Evolutionary conservation across 495 filamentous ascomycete species (phyloP), one percentile per base, ranked within the genome.

Genomic region (Penicillium atrosanguineum): DNA sequence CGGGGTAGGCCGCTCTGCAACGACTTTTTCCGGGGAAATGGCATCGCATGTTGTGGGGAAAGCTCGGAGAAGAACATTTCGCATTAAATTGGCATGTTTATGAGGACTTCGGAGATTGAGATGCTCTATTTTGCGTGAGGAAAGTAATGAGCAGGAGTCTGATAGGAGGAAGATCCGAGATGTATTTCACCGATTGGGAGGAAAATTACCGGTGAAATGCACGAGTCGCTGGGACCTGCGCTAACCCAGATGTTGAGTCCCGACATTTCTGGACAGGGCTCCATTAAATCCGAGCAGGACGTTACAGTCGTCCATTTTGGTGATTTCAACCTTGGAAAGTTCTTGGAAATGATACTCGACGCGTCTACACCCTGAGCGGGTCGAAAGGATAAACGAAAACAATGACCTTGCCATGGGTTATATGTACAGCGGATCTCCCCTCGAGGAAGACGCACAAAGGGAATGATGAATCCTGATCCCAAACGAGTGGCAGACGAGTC

Each of bases 111-210:
- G 52, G 58, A 59, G 40, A 62, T 60, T 48, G 39, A 43, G 15
- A 28, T 26, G 19, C 23, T 39, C 15, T 53, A 11, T 36, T 38
- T 57, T 55, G 39, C 38, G 49, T 40, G n/a, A 18, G 29, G 23
- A 23, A 23, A 23, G 23, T 23, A 23, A 23, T 23, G 2, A 23
- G 23, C 23, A 5, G 23, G 23, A 23, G 23, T 23, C 23, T 23
- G 5, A 23, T 23, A 2, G 5, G 23, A 23, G 23, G 41, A 44
- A 39, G 45, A 23, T 28, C 11, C 23, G 45, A 19, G 49, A 14
- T 20, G 37, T 7, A 62, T 53, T 65, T 56, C 52, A 50, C 69
- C 64, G 71, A 69, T 68, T 71, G 65, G 65, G 55, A 62, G 69
- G 69, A 65, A 64, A 74, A 64, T 56, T 52, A 49, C 52, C 58